A percentile compares a stretch with the other conserved stretches of the same genome.
These are phyloP conservation scores for Cavenderia fasciculata DNA, from an alignment of 78 protist genomes.

Conservation along the genomic window DNA sequence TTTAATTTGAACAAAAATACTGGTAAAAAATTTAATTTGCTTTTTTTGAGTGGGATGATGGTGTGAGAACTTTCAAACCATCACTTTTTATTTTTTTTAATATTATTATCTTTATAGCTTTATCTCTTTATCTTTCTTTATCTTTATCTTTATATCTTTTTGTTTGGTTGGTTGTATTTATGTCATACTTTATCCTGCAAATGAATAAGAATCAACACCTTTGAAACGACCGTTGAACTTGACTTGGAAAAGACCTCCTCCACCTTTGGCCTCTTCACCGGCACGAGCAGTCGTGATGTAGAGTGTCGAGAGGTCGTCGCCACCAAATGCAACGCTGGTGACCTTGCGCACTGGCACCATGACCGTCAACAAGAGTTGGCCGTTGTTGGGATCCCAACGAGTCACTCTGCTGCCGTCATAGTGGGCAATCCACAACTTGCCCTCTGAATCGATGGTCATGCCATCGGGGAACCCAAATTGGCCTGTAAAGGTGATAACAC, in stretches of 20 bases:
- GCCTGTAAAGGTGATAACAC: neutral
- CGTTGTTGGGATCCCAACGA: constrained; percentile 51
- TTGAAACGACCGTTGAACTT: constrained; percentile 22
- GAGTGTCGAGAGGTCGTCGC: constrained; percentile 9
- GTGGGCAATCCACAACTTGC: constrained; percentile 75
- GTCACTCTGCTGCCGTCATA: constrained; percentile 73
- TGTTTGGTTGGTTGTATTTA: too few relatives aligned
- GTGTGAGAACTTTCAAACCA: too few relatives aligned
- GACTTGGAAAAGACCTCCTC: constrained; percentile 7
- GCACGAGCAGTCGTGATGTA: constrained; percentile 60
- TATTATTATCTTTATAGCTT: too few relatives aligned
- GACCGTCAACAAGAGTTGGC: neutral
- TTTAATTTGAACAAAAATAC: too few relatives aligned
- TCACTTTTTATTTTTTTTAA: too few relatives aligned
- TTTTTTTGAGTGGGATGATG: too few relatives aligned
- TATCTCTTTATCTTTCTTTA: too few relatives aligned
- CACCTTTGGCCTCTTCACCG: constrained; percentile 16
- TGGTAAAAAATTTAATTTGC: too few relatives aligned
- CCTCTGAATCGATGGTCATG: constrained; percentile 57
- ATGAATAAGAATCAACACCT: constrained; percentile 16
- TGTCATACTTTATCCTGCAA: constrained; percentile 3
- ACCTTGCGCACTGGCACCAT: constrained; percentile 42
- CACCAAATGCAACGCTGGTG: constrained; percentile 77
- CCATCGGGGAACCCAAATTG: constrained; percentile 44
- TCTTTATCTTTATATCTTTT: too few relatives aligned